Percentiles rank a stretch among this genome's conserved stretches.
Conservation (phyloP, 2,329 filamentous ascomycete genomes). For the Clarireedia monteithiana region DNA sequence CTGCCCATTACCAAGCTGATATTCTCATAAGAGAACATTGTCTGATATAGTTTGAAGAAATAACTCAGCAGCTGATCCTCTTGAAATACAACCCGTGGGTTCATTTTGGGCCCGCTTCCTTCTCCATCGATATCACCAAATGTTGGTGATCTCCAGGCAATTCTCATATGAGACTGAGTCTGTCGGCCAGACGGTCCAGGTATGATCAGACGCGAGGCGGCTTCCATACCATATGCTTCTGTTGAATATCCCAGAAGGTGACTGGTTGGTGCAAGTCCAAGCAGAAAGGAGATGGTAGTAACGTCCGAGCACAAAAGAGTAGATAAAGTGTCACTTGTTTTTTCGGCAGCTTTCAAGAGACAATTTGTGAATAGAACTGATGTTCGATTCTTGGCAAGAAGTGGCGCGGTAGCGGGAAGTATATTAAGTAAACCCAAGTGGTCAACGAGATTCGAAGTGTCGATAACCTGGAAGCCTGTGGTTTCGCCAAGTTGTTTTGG, state of each 20-base stretch:
- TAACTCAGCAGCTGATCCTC: neutral
- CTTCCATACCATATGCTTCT: neutral
- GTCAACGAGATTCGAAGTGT: conserved; percentile 14
- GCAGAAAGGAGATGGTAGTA: conserved; percentile 10
- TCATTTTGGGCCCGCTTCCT: neutral
- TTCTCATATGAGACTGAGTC: neutral
- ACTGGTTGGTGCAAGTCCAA: conserved; percentile 3
- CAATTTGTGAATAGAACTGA: conserved; percentile 11
- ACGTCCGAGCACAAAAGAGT: conserved; percentile 2
- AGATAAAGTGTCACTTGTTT: neutral
- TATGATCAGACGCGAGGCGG: neutral
- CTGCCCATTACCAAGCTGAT: neutral
- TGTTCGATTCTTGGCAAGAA: conserved; percentile 4
- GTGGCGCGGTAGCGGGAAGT: conserved; percentile 8
- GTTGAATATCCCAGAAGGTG: neutral
- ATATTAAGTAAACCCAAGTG: conserved; percentile 11
- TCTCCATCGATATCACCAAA: neutral
- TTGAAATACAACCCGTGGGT: neutral
- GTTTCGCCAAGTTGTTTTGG: neutral
- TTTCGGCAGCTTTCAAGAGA: neutral
- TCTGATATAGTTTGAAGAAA: neutral
- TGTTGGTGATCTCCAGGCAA: neutral
- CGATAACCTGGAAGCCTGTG: conserved; percentile 6
- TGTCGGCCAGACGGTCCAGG: neutral
- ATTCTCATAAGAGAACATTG: neutral